These are phyloP conservation scores for Lachancea nothofagi DNA, from an alignment of 805 yeast species.

Conservation along the genomic window DNA sequence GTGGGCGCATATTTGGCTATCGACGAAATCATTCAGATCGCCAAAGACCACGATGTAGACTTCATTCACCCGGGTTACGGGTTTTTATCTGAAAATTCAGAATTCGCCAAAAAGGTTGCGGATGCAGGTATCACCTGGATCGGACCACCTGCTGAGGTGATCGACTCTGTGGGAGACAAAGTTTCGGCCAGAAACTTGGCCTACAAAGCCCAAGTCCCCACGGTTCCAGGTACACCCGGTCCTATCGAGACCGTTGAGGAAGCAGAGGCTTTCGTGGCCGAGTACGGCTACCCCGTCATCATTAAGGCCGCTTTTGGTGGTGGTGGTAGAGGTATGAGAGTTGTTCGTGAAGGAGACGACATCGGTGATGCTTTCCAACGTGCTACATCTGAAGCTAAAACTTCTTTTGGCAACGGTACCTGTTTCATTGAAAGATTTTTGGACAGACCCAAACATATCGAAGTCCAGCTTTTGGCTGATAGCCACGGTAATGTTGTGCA, in stretches of 20 bases:
- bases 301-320: constrained; percentile 99
- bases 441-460: constrained; percentile 95
- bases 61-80: constrained; percentile 95
- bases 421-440: constrained; percentile 95
- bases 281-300: constrained; percentile 93
- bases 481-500: constrained; percentile 91
- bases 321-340: constrained; percentile 99
- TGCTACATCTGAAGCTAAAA: constrained; percentile 88
- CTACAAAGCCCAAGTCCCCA: constrained; percentile 74
- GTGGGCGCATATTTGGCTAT: constrained; percentile 94
- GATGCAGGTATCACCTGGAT: constrained; percentile 92
- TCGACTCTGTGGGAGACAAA: constrained; percentile 95
- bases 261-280: constrained; percentile 70
- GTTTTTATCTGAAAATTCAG: constrained; percentile 84
- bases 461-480: constrained; percentile 93
- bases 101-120: constrained; percentile 86
- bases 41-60: constrained; percentile 67
- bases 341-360: constrained; percentile 93
- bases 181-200: constrained; percentile 92
- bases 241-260: constrained; percentile 79
- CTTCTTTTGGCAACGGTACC: constrained; percentile 98
- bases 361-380: constrained; percentile 86
- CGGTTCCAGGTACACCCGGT: constrained; percentile 97
- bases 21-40: constrained; percentile 88
- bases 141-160: constrained; percentile 84